Base-by-base conservation (phyloP, 495 filamentous ascomycete species). In the Hypoxylon intermedium region DNA sequence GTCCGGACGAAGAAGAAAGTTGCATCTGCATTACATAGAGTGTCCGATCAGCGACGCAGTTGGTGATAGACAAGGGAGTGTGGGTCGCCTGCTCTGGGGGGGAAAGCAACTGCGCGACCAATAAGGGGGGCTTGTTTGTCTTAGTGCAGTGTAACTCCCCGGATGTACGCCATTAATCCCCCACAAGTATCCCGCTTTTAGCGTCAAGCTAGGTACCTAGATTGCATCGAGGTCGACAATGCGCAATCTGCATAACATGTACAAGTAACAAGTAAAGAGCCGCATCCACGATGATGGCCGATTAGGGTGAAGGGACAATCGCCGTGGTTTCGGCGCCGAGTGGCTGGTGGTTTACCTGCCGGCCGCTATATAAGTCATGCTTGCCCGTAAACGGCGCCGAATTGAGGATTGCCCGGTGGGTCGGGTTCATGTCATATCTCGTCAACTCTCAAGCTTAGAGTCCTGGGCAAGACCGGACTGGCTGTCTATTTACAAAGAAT, bases 171-270 rank as follows among this genome's bases (percentile, higher is more conserved):
- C 28, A 44, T 30, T 7, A 40, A 36, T 5, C 2, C 41, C 33
- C 59, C 26, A 33, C 31, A 43, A 38, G 2, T n/a, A 28, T 58
- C 43, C 60, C 60, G 60, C 43, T 33, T 26, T 64, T 64, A 54
- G 60, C 60, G 60, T 53, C 49, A 13, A 15, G 23, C 34, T 33
- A n/a, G 11, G n/a, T n/a, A n/a, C n/a, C n/a, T n/a, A n/a, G n/a
- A n/a, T n/a, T n/a, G n/a, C n/a, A n/a, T n/a, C n/a, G n/a, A n/a
- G n/a, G n/a, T n/a, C n/a, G n/a, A n/a, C n/a, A n/a, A n/a, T n/a
- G n/a, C n/a, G n/a, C n/a, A n/a, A n/a, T n/a, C n/a, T n/a, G n/a
- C n/a, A n/a, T n/a, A n/a, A n/a, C n/a, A n/a, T n/a, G n/a, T n/a
- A n/a, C n/a, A n/a, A n/a, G n/a, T 40, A 41, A 16, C 11, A 9